Evolutionary conservation across 768 basidiomycete genomes (phyloP).

Genomic region (Rhodotorula babjevae): DNA sequence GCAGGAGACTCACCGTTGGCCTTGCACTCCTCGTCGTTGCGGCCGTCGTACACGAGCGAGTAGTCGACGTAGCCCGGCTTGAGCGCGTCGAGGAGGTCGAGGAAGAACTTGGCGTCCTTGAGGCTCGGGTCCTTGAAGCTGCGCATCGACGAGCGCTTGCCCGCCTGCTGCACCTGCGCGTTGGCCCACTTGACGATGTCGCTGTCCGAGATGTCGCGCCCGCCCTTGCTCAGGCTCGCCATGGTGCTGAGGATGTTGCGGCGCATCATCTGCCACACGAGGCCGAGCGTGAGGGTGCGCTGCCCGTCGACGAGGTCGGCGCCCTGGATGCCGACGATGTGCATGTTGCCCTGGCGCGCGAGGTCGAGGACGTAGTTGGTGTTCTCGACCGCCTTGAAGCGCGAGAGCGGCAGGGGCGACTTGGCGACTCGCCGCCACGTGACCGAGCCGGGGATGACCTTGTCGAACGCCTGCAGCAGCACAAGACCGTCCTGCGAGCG

Average conservation of each 20-base stretch:
- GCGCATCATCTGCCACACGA: slow-evolving; percentile 82
- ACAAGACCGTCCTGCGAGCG: slow-evolving; percentile 62
- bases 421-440: slow-evolving; percentile 95
- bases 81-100: slow-evolving; percentile 84
- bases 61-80: slow-evolving; percentile 95
- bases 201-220: slow-evolving; percentile 78
- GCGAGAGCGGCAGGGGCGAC: slow-evolving; percentile 63
- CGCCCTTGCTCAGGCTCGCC: slow-evolving; percentile 61
- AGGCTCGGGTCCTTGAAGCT: slow-evolving; percentile 92
- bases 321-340: slow-evolving; percentile 93
- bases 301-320: slow-evolving; percentile 93
- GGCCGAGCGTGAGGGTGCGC: slow-evolving; percentile 85
- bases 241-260: slow-evolving; percentile 89
- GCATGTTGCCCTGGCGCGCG: slow-evolving; percentile 86
- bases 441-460: slow-evolving; percentile 84
- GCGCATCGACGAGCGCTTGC: slow-evolving; percentile 60
- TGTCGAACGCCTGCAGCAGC: slow-evolving; percentile 95
- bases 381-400: slow-evolving; percentile 98
- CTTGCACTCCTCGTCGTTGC: slow-evolving; percentile 77
- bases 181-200: slow-evolving; percentile 98
- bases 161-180: slow-evolving; percentile 63
- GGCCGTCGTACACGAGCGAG: slow-evolving; percentile 57
- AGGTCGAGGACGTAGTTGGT: slow-evolving; percentile 94
- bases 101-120: slow-evolving; percentile 84
- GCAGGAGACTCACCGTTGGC: slow-evolving; percentile 68